Conservation (phyloP, 2,329 filamentous ascomycete species). For the Claviceps purpurea region DNA sequence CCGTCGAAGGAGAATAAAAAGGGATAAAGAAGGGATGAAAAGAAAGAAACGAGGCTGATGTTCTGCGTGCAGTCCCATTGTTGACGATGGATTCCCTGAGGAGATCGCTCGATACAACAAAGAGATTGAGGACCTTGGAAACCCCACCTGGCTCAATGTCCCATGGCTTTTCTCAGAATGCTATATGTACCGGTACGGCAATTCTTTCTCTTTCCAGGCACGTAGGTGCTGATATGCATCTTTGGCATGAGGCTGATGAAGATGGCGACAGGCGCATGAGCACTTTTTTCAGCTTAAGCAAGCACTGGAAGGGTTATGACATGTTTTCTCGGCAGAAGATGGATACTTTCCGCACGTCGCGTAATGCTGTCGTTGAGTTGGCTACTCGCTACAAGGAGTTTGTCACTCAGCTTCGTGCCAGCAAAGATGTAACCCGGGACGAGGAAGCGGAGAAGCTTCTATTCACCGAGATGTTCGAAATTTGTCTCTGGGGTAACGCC, state of each 20-base stretch:
- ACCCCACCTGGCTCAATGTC: conserved; percentile 67
- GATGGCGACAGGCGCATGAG: conserved; percentile 48
- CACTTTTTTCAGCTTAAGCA: conserved; percentile 62
- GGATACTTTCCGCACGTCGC: conserved; percentile 81
- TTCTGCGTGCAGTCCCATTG: conserved; percentile 43
- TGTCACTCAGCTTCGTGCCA: conserved; percentile 46
- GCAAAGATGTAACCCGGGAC: conserved; percentile 39
- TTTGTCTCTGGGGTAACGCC: conserved; percentile 94
- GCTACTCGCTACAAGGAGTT: conserved; percentile 67
- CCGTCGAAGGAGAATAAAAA: neutral
- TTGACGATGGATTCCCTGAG: conserved; percentile 65
- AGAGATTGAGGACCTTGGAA: conserved; percentile 62
- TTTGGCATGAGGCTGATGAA: neutral
- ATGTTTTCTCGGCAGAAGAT: conserved; percentile 84
- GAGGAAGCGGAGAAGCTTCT: conserved; percentile 61
- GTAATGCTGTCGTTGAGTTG: conserved; percentile 71
- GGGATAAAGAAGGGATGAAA: neutral
- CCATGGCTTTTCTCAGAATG: conserved; percentile 90
- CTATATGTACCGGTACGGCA: conserved; percentile 66
- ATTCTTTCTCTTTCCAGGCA: neutral
- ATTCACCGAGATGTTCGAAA: conserved; percentile 89
- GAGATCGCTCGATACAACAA: conserved; percentile 77
- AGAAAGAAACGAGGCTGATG: neutral
- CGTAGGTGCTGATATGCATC: neutral
- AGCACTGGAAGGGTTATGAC: conserved; percentile 82